Evolutionary conservation across 2,329 filamentous ascomycete genomes (phyloP), one percentile per base, ranked within the genome.

Genomic region (Aaosphaeria arxii): DNA sequence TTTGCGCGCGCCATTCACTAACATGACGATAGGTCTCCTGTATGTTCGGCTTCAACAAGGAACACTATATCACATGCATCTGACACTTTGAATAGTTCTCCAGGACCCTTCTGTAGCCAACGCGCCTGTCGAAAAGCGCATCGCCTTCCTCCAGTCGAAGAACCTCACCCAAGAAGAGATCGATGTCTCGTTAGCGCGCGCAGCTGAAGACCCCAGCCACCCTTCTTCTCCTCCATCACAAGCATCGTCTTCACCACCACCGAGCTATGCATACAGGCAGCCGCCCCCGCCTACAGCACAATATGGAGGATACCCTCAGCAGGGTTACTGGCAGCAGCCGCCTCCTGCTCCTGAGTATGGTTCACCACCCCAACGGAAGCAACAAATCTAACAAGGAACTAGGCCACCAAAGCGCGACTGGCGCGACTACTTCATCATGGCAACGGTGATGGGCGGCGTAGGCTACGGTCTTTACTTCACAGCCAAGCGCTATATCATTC

Each of bases 361-460:
- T 9, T 36, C 17, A 24, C 17, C 17, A 24, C 17, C 17, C 17
- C 2, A 24, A 24, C 17, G 17, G 17, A 24, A 24, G 17, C 11
- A 17, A 42, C 35, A 53, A 57, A 39, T 46, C 63, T 64, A 48
- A 67, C 46, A 29, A 4, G 4, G 6, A 6, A 1, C 43, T 6
- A 71, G 68, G 46, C 63, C 84, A 2, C 91, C 91, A 3, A 86
- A 84, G 66, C 80, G 94, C 64, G 94, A 99, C 73, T 99, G 94
- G 94, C 83, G 95, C 52, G 94, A 99, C 68, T 97, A 91, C 88
- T 99, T 99, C 73, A 97, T 99, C 71, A 96, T 97, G 90, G 94
- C 94, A 6, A 99, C 94, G 0, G 89, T 97, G 9, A 87, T 95
- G 53, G 87, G 91, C 48, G 90, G 91, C 43, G 86, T 96, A 17